These are phyloP conservation scores for Daldinia grandis DNA, from an alignment of 495 filamentous ascomycete species.

Conservation along the genomic window DNA sequence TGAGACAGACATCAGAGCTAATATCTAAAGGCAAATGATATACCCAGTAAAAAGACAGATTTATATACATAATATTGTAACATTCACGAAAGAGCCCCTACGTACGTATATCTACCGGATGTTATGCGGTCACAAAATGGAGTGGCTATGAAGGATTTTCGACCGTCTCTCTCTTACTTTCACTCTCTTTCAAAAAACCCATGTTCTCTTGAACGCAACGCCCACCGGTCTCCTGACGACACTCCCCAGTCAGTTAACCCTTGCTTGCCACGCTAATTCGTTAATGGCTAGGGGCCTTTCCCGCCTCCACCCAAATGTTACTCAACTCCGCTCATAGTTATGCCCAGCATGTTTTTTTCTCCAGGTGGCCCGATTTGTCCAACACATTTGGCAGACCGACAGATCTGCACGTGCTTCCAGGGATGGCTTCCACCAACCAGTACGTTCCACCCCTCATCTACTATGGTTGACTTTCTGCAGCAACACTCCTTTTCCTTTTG, in stretches of 20 bases:
- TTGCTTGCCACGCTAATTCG: slow-evolving; percentile 22
- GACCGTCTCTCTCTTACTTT: neutral
- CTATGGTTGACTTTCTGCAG: slow-evolving; percentile 31
- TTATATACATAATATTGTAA: neutral
- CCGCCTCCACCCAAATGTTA: slow-evolving; percentile 35
- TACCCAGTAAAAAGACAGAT: neutral
- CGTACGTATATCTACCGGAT: neutral
- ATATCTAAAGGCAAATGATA: neutral
- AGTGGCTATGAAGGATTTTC: slow-evolving; percentile 10
- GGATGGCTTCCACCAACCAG: slow-evolving; percentile 36
- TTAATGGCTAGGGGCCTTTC: slow-evolving; percentile 36
- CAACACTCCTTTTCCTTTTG: slow-evolving; percentile 20
- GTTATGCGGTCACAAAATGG: slow-evolving; percentile 2
- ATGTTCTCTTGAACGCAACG: slow-evolving; percentile 15
- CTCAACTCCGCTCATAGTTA: slow-evolving; percentile 39
- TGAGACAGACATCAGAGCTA: neutral
- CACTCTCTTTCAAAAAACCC: neutral
- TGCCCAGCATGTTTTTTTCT: slow-evolving; percentile 42
- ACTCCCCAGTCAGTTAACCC: slow-evolving; percentile 17
- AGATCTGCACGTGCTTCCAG: slow-evolving; percentile 44
- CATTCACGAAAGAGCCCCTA: neutral
- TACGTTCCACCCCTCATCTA: slow-evolving; percentile 21
- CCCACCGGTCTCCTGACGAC: slow-evolving; percentile 28
- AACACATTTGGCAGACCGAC: slow-evolving; percentile 44
- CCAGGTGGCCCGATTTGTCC: slow-evolving; percentile 45